Conservation (phyloP, 345 rosid species). For the Erysimum cheiranthoides region DNA sequence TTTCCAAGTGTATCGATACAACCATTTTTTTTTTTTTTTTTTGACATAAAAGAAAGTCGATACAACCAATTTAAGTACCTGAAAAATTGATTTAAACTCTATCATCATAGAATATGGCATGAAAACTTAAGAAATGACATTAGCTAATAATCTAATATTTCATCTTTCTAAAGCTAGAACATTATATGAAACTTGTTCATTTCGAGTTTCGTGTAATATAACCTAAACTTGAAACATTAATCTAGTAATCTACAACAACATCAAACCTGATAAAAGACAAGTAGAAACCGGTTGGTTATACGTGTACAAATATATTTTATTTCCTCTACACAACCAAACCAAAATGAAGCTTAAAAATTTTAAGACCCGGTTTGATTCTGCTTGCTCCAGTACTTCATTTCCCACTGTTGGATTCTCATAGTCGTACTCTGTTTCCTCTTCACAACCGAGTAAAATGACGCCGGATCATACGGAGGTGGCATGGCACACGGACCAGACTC, state of each 20-base stretch:
- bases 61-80: background rate
- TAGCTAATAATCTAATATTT: background rate
- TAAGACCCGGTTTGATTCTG: slow-evolving; percentile 47
- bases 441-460: slow-evolving; percentile 45
- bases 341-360: background rate
- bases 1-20: no score
- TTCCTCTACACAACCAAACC: slow-evolving; percentile 16
- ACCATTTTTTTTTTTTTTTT: no score
- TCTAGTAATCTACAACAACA: slow-evolving; percentile 25
- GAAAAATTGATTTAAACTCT: background rate
- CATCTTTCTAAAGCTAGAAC: background rate
- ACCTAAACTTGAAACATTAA: slow-evolving; percentile 7
- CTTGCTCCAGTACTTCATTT: slow-evolving; percentile 52
- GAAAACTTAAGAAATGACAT: background rate
- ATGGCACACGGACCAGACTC: slow-evolving; percentile 61
- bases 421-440: slow-evolving; percentile 44
- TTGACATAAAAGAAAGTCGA: no score
- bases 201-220: slow-evolving; percentile 18
- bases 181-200: background rate
- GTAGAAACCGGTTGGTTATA: background rate
- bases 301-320: background rate
- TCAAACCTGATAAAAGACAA: background rate
- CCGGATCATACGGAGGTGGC: slow-evolving; percentile 68
- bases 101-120: background rate
- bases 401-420: slow-evolving; percentile 49